These are phyloP conservation scores for Neopestalotiopsis rosae DNA, from an alignment of 2,329 filamentous ascomycete genomes.

Conservation along the genomic window DNA sequence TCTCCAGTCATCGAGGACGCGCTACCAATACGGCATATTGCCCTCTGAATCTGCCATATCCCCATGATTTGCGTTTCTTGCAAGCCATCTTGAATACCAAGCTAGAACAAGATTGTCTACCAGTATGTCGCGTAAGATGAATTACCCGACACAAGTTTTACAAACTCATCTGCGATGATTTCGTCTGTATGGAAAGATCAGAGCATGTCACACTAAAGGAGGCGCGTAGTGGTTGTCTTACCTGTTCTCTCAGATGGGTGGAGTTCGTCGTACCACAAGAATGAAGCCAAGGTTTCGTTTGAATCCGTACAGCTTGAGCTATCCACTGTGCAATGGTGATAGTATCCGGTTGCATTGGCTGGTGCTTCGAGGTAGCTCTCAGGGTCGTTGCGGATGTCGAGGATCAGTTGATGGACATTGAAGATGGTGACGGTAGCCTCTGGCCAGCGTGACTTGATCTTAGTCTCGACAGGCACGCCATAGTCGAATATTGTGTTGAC, in stretches of 20 bases:
- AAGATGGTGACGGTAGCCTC: slow-evolving; percentile 69
- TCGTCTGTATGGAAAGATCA: slow-evolving; percentile 31
- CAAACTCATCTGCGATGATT: slow-evolving; percentile 47
- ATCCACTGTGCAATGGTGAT: slow-evolving; percentile 55
- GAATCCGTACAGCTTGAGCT: slow-evolving; percentile 42
- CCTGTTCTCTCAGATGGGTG: slow-evolving; percentile 73
- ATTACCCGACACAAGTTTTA: slow-evolving; percentile 44
- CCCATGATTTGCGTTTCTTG: too few relatives aligned
- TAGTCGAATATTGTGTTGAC: slow-evolving; percentile 57
- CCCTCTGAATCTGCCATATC: too few relatives aligned
- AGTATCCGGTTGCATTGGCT: slow-evolving; percentile 64
- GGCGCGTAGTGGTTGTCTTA: slow-evolving; percentile 34
- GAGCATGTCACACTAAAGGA: neutral
- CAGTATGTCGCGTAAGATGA: slow-evolving; percentile 45
- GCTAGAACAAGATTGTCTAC: neutral
- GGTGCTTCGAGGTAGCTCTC: slow-evolving; percentile 66
- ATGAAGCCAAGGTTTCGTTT: slow-evolving; percentile 58
- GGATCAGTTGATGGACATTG: slow-evolving; percentile 68
- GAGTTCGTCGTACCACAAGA: slow-evolving; percentile 76
- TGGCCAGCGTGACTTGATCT: slow-evolving; percentile 54
- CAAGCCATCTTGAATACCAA: neutral
- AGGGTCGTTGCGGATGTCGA: slow-evolving; percentile 69
- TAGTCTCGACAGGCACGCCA: slow-evolving; percentile 52
- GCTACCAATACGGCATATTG: too few relatives aligned
- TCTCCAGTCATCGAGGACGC: neutral